These are phyloP conservation scores for Ampelocalamus luodianensis DNA, from an alignment of 176 grass and related monocot genomes.

Conservation along the genomic window DNA sequence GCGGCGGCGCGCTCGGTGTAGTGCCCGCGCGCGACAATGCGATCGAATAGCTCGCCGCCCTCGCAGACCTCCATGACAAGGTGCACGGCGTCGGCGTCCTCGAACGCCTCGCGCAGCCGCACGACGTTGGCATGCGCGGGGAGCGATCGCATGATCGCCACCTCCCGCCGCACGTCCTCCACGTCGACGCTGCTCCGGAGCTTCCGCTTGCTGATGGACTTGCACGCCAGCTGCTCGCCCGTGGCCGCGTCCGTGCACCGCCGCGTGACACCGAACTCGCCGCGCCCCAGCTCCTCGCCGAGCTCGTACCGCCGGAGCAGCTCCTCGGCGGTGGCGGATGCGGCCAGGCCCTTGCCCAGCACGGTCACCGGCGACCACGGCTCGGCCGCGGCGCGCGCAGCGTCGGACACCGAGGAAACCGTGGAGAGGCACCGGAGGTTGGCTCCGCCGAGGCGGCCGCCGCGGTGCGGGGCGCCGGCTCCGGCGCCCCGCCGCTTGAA, in stretches of 20 bases:
- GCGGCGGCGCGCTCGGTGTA: constrained; percentile 70
- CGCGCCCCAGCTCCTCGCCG: constrained; percentile 61
- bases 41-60: constrained; percentile 85
- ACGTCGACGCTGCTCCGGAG: constrained; percentile 57
- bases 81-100: constrained; percentile 71
- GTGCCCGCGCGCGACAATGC: constrained; percentile 62
- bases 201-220: constrained; percentile 66
- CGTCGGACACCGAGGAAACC: constrained; percentile 39
- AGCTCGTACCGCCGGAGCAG: constrained; percentile 52
- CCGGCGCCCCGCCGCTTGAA: constrained; percentile 22
- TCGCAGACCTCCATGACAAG: constrained; percentile 87
- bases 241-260: constrained; percentile 43
- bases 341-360: constrained; percentile 29
- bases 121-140: constrained; percentile 66
- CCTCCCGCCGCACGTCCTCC: constrained; percentile 68
- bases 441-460: constrained; percentile 38
- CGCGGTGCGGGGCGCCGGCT: too few species aligned
- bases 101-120: constrained; percentile 62
- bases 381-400: not conserved
- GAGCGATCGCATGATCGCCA: constrained; percentile 61
- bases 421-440: constrained; percentile 46
- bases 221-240: constrained; percentile 55
- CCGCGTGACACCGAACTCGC: constrained; percentile 65
- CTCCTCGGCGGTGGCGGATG: constrained; percentile 10
- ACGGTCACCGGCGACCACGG: constrained; percentile 7